Evolutionary conservation across 140 eudicot species (phyloP), one percentile per base, ranked within the genome.

Genomic region (Senecio squalidus): DNA sequence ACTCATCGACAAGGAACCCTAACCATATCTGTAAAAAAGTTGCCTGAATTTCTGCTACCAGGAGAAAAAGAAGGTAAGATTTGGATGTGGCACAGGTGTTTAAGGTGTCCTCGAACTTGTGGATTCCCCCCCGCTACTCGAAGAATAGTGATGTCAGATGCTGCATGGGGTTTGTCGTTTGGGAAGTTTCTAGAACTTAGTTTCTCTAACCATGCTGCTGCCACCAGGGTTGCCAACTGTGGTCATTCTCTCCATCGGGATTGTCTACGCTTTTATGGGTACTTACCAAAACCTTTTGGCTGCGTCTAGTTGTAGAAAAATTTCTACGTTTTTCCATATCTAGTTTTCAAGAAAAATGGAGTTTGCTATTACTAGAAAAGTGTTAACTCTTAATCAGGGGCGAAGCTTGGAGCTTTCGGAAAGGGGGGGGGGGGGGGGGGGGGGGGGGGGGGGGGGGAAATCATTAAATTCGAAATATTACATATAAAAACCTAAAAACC

Each of bases 61-160:
- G 99, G 99, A 48, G 96, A 92, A 66, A 74, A 60, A 45, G 99
- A 92, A 36, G 93, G 95, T 54, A 92, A 88, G 75, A 92, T 92
- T 47, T 92, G 99, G 99, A 92, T 92, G 99, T 92, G 99, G 99
- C 99, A 88, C 64, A 83, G 99, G 71, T 92, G 99, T 78, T 74
- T 92, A 62, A 78, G 78, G 68, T 92, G 99, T 72, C 99, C 96
- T 6, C 72, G 99, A 40, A 69, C 72, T 13, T 74, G 80, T 25
- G 96, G 99, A 41, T 87, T 81, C 60, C 99, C 99, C 25, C 99
- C 99, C 0, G 95, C 99, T 48, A 92, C 99, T 49, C 77, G 89
- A 66, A 82, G 99, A 70, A 70, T 92, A 58, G 80, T 88, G 58
- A 92, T 92, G 99, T 92, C 99, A 48, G 99, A 92, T 80, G 99